These are phyloP conservation scores for Coprinellus micaceus DNA, from an alignment of 768 basidiomycete genomes.

Conservation along the genomic window DNA sequence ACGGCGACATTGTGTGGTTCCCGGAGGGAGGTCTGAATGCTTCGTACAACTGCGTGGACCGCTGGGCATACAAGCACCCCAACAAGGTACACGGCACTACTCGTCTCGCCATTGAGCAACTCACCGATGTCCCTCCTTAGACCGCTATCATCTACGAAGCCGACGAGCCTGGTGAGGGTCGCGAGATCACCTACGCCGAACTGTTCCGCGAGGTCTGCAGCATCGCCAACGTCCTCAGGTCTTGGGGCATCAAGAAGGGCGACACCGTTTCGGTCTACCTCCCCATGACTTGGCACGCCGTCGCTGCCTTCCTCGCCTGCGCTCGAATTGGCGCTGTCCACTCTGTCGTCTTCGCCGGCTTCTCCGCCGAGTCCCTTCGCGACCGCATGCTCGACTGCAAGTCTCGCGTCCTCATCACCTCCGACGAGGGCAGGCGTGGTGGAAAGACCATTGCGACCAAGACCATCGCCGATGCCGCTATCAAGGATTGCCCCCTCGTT, in stretches of 20 bases:
- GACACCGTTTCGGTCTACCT: constrained; percentile 92
- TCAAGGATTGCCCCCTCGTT: constrained; percentile 79
- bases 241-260: constrained; percentile 89
- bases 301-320: constrained; percentile 95
- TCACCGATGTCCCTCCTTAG: too few species aligned
- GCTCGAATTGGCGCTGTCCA: constrained; percentile 96
- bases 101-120: too few species aligned
- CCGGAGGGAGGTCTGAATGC: constrained; percentile 91
- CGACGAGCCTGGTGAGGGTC: constrained; percentile 83
- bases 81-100: constrained; percentile 73
- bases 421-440: constrained; percentile 90
- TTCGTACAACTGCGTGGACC: constrained; percentile 96
- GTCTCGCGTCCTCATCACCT: constrained; percentile 89
- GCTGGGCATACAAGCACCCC: constrained; percentile 90
- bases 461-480: constrained; percentile 86
- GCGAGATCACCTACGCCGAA: constrained; percentile 74
- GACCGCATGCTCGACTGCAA: constrained; percentile 90
- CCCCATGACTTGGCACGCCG: constrained; percentile 94
- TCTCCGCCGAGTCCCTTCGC: constrained; percentile 90
- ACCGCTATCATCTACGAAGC: constrained; percentile 98
- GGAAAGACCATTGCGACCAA: constrained; percentile 95
- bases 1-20: constrained; percentile 93
- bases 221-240: constrained; percentile 89
- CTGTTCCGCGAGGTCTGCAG: constrained; percentile 87
- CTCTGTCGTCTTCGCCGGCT: constrained; percentile 96